Conservation (phyloP, 768 basidiomycete species). For the Auriscalpium vulgare region DNA sequence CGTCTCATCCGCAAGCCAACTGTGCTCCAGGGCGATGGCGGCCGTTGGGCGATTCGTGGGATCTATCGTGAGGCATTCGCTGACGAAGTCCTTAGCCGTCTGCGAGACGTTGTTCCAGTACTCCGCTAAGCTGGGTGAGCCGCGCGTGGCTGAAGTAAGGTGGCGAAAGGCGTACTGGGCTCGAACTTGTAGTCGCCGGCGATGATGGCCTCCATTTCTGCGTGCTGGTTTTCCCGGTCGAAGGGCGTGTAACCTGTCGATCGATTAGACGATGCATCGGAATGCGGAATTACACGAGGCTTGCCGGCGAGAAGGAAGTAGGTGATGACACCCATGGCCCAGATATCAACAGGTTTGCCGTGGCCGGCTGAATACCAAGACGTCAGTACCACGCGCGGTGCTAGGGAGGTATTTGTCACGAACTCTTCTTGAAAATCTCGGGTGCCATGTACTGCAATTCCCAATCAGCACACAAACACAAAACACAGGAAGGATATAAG, state of each 20-base stretch:
- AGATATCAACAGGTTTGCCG: slow-evolving; percentile 88
- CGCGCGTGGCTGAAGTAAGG: not conserved
- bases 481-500: not conserved
- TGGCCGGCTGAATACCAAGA: slow-evolving; percentile 58
- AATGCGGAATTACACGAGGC: not conserved
- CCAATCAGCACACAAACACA: not conserved
- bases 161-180: slow-evolving; percentile 34
- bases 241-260: slow-evolving; percentile 86
- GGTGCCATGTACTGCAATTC: slow-evolving; percentile 78
- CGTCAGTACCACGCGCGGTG: not conserved
- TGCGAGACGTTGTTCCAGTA: slow-evolving; percentile 85
- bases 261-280: not conserved
- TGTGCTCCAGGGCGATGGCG: slow-evolving; percentile 60
- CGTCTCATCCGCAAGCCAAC: slow-evolving; percentile 66
- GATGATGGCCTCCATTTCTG: slow-evolving; percentile 95
- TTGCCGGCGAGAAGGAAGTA: slow-evolving; percentile 83
- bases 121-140: slow-evolving; percentile 38
- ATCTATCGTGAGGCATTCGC: slow-evolving; percentile 77
- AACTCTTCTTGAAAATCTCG: slow-evolving; percentile 90
- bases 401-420: slow-evolving; percentile 18
- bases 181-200: slow-evolving; percentile 89
- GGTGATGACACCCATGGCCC: slow-evolving; percentile 98
- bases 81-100: slow-evolving; percentile 79
- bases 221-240: slow-evolving; percentile 79
- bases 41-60: slow-evolving; percentile 77